These are phyloP conservation scores for Clarireedia paspali DNA, from an alignment of 2,329 filamentous ascomycete species.

Conservation along the genomic window DNA sequence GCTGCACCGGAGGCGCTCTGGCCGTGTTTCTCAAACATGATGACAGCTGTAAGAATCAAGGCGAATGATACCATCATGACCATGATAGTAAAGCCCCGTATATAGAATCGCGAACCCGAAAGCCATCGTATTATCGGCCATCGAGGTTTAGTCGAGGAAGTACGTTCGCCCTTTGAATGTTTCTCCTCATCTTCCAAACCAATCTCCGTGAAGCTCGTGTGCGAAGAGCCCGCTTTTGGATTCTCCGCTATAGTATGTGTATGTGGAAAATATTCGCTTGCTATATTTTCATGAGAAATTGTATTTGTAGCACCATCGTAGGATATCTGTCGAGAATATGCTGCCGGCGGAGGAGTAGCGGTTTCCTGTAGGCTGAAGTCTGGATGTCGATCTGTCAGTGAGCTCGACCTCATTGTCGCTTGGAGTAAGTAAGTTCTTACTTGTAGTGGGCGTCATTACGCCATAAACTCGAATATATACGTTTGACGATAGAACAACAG, in stretches of 20 bases:
- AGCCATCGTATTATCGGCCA: neutral
- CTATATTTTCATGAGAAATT: neutral
- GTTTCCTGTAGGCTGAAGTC: neutral
- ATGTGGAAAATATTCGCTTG: neutral
- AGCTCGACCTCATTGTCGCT: no score
- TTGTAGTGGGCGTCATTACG: no score
- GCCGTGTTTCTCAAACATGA: conserved; percentile 12
- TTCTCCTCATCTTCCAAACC: neutral
- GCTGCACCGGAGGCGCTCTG: conserved; percentile 6
- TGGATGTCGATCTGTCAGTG: no score
- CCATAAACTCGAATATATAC: no score
- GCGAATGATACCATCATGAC: conserved; percentile 15
- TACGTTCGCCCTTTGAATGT: neutral
- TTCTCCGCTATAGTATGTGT: neutral
- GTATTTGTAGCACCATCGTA: conserved; percentile 4
- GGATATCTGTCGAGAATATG: conserved; percentile 13
- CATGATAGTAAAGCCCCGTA: conserved; percentile 15
- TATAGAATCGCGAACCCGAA: conserved; percentile 3
- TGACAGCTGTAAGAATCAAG: conserved; percentile 15
- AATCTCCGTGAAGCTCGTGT: neutral
- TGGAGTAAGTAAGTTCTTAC: no score
- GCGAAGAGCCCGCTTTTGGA: neutral
- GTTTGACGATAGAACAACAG: no score
- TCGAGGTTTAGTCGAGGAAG: neutral
- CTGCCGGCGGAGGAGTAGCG: conserved; percentile 5